Percentiles rank a stretch among this genome's conserved stretches.
These are phyloP conservation scores for Solanum raphanifolium DNA, from an alignment of 257 asterid genomes.

Conservation along the genomic window DNA sequence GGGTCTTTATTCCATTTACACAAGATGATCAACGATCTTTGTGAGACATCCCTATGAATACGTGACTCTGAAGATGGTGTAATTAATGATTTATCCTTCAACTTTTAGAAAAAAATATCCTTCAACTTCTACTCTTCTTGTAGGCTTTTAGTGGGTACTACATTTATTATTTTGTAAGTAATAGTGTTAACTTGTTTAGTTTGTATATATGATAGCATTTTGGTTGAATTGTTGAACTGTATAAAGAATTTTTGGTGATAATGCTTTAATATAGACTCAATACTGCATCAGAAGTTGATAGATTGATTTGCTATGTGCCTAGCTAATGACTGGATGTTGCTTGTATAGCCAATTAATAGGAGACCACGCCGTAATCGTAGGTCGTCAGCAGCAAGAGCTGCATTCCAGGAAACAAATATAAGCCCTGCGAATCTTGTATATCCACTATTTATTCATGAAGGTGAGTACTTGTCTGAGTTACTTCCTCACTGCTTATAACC, in stretches of 20 bases:
- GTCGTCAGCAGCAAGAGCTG: slow-evolving; percentile 62
- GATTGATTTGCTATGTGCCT: neutral
- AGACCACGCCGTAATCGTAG: slow-evolving; percentile 91
- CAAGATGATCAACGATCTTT: neutral
- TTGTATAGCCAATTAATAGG: slow-evolving; percentile 47
- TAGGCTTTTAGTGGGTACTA: neutral
- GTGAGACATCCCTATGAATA: neutral
- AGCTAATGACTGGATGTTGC: neutral
- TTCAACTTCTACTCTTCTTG: neutral
- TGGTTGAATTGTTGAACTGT: neutral
- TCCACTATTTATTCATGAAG: slow-evolving; percentile 96
- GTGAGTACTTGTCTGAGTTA: slow-evolving; percentile 17
- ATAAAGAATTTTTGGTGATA: neutral
- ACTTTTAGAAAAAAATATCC: neutral
- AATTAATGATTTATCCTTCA: neutral
- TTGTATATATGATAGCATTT: neutral
- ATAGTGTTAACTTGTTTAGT: neutral
- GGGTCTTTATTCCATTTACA: neutral
- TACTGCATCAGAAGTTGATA: neutral
- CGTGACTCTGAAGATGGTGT: neutral
- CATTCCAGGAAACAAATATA: slow-evolving; percentile 81
- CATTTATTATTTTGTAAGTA: neutral
- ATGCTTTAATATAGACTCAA: neutral
- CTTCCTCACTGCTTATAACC: neutral
- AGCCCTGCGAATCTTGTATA: slow-evolving; percentile 92